Conservation (phyloP, 148 eudicot species). For the Camellia japonica region DNA sequence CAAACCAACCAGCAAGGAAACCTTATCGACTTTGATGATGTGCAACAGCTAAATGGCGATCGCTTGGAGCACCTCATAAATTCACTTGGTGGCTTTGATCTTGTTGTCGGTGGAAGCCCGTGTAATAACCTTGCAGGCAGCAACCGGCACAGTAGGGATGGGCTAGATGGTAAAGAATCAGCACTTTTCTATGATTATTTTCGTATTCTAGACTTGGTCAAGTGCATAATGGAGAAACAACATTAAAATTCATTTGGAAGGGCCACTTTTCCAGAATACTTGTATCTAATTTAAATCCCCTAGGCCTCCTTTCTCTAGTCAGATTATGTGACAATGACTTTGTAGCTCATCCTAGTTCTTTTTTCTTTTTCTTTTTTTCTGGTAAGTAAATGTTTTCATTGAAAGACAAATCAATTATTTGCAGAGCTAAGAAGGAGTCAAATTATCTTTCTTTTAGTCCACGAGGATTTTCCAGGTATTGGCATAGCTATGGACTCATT, state of each 20-base stretch:
- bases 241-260: conserved; percentile 4
- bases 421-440: no score
- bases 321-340: neutral
- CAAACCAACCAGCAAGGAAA: conserved; percentile 77
- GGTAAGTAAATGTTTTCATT: no score
- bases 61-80: conserved; percentile 41
- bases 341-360: neutral
- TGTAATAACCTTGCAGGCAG: conserved; percentile 87
- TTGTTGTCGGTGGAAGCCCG: conserved; percentile 85
- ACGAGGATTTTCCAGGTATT: no score
- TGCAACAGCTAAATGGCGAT: conserved; percentile 42
- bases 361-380: no score
- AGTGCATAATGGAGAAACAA: conserved; percentile 31
- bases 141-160: conserved; percentile 77
- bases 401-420: no score
- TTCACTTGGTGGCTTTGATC: conserved; percentile 63
- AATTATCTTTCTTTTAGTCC: no score
- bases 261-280: neutral
- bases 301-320: neutral
- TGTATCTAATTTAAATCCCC: neutral
- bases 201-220: conserved; percentile 66
- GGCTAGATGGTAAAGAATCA: conserved; percentile 79
- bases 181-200: conserved; percentile 65
- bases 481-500: no score
- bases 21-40: conserved; percentile 56